phyloP scores from a whole-genome alignment of 306 rosid species.

The Casuarina glauca region DNA sequence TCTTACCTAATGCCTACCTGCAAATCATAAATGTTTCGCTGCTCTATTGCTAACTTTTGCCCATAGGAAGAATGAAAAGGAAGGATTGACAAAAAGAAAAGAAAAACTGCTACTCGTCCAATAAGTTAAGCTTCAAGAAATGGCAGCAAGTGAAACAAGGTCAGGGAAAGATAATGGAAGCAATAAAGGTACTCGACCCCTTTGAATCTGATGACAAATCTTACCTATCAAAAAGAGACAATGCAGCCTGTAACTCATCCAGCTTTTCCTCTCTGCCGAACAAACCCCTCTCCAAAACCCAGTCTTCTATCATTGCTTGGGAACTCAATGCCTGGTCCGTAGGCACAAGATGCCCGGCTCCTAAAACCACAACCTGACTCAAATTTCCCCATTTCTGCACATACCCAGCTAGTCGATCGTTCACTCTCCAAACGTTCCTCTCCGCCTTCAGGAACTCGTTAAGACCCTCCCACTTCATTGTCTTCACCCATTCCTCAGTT shows the following conservation, averaged over 20 bases:
- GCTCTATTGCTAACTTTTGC: too few relatives aligned
- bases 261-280: slow-evolving; percentile 18
- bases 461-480: slow-evolving; percentile 67
- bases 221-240: background rate
- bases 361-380: slow-evolving; percentile 65
- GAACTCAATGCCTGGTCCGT: slow-evolving; percentile 57
- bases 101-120: too few relatives aligned
- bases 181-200: too few relatives aligned
- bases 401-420: slow-evolving; percentile 67
- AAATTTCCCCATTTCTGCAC: slow-evolving; percentile 75
- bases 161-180: background rate
- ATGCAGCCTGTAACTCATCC: background rate
- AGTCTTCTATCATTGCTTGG: slow-evolving; percentile 77
- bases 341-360: slow-evolving; percentile 79
- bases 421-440: slow-evolving; percentile 68
- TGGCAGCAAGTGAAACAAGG: too few relatives aligned
- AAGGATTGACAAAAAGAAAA: too few relatives aligned
- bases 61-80: too few relatives aligned
- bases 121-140: too few relatives aligned
- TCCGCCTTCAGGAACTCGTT: slow-evolving; percentile 47
- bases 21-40: too few relatives aligned
- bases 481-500: slow-evolving; percentile 72
- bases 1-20: too few relatives aligned
- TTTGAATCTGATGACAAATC: background rate
- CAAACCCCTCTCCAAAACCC: slow-evolving; percentile 61